Conservation (phyloP, 495 filamentous ascomycete genomes). For the Delitschia confertaspora region DNA sequence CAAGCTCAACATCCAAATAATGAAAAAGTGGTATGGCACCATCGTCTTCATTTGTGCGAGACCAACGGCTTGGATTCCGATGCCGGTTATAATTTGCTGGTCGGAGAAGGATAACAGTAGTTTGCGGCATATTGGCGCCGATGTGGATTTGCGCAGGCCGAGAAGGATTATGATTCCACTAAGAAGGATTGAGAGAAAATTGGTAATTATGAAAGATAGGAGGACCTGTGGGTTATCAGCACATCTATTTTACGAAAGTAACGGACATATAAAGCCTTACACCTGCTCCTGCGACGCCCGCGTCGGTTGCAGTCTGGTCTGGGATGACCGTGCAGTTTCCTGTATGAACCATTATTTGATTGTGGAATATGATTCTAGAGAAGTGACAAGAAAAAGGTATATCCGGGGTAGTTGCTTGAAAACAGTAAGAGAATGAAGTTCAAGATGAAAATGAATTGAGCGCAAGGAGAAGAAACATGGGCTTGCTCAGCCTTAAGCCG, state of each 20-base stretch:
- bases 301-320: conserved; percentile 39
- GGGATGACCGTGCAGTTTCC: conserved; percentile 43
- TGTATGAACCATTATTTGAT: conserved; percentile 27
- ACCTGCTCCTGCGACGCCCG: conserved; percentile 49
- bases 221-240: conserved; percentile 38
- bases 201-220: conserved; percentile 52
- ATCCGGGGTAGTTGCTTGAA: too few relatives aligned
- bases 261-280: conserved; percentile 34
- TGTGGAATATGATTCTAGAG: too few relatives aligned
- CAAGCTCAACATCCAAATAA: conserved; percentile 52
- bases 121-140: conserved; percentile 44
- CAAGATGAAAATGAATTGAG: too few relatives aligned
- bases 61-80: conserved; percentile 49
- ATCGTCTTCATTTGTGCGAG: conserved; percentile 43
- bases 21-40: conserved; percentile 53
- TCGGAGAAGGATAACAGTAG: conserved; percentile 50
- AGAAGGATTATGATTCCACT: conserved; percentile 43
- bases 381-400: too few relatives aligned
- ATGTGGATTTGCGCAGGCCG: conserved; percentile 32
- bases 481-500: too few relatives aligned
- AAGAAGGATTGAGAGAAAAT: conserved; percentile 42
- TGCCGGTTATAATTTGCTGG: conserved; percentile 53
- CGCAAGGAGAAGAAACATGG: too few relatives aligned
- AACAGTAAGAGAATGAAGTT: too few relatives aligned
- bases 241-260: background rate